Base-by-base conservation (phyloP, 768 basidiomycete species). In the Trametes gibbosa region DNA sequence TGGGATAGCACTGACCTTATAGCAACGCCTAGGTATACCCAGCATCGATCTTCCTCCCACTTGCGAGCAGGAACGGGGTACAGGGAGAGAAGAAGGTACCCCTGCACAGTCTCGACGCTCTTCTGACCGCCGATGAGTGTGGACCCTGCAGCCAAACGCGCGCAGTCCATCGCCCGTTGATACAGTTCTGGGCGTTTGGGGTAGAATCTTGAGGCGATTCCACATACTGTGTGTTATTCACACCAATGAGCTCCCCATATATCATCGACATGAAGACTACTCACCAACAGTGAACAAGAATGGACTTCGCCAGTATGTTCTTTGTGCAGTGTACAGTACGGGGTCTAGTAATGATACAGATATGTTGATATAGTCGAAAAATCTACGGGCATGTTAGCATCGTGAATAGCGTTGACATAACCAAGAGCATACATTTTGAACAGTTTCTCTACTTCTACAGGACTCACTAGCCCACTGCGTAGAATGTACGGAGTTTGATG, bases 241-340 rank as follows among this genome's bases (percentile, higher is more conserved):
- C 29, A 32, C n/a, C 50, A 39, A 24, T 40, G 7, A 21, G 13
- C 12, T n/a, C 10, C 14, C n/a, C 3, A 6, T 16, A 13, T n/a
- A 1, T n/a, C n/a, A 35, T 32, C 2, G n/a, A 17, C 14, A 24
- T 50, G 8, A 54, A 23, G 45, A 40, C 2, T 63, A 84, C 85
- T 82, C 66, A 92, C 90, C 83, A 58, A 93, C 91, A 32, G 95
- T 95, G 73, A 96, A 94, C 37, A 98, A 72, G 77, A 96, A 96
- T 2, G 94, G 92, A 66, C 89, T 92, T 21, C 95, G 84, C 72
- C 85, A 85, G 63, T 85, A 88, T 1, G 90, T 90, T 63, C 79
- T 81, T 53, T 88, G 87, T 5, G 93, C 87, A 0, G 92, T 94
- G 69, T 98, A 95, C 21, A 96, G 79, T 32, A 82, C 80, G 10